Base-by-base conservation (phyloP, 1,284 basidiomycete species). In the Trichosporon faecale region DNA sequence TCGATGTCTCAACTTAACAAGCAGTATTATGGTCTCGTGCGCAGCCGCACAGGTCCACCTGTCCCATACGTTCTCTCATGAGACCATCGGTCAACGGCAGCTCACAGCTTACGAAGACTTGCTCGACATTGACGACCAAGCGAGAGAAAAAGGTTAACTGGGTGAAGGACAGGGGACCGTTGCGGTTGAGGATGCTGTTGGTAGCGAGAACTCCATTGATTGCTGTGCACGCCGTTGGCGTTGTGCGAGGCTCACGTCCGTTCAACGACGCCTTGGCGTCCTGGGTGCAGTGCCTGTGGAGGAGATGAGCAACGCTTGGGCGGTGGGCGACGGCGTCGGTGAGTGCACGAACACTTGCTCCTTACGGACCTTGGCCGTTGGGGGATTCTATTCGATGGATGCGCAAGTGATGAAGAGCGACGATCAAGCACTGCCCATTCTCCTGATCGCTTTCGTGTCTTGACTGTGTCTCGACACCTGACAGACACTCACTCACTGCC, bases 381-480 rank as follows among this genome's bases (percentile, higher is more conserved):
- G 12, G 3, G 21, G 57, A n/a, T 61, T 8, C 16, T 27, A 60
- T 29, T 4, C 14, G 25, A 29, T 25, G 29, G 57, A 61, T 33
- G 57, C 18, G 31, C 57, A 61, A n/a, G 27, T n/a, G 57, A 61
- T 61, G 57, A 18, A 61, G 27, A 57, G 29, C 18, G 57, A 61
- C 57, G 57, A 33, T 33, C 57, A 33, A 61, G 57, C 57, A 31
- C 27, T 7, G 18, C 29, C 27, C 29, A 12, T 16, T n/a, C 16
- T 11, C 57, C 9, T 9, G 27, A 23, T 33, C 57, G 27, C 27
- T 61, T 31, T 31, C 57, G 29, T n/a, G 27, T 61, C 27, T n/a
- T 29, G 27, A 31, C 27, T 5, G 8, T 27, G 37, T 46, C 64
- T 23, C 44, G 46, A 27, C 63, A 18, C 33, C 63, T 7, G 29